A percentile compares a stretch with the other conserved stretches of the same genome.
phyloP scores from a whole-genome alignment of 2,329 filamentous ascomycete species.

The Aaosphaeria pasadenensis region DNA sequence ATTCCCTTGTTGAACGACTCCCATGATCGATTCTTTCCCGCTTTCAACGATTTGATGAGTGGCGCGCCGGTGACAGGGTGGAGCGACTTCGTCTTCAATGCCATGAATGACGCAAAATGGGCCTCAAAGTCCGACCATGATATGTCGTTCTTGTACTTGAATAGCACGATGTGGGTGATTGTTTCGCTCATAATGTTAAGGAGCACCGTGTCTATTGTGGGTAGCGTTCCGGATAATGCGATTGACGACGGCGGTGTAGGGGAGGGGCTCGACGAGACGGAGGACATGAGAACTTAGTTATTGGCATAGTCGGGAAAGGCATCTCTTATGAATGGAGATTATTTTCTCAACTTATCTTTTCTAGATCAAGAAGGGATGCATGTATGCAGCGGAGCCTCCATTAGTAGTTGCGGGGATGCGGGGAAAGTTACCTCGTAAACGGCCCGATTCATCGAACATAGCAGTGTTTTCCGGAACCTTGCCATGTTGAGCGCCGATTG shows the following conservation, averaged over 20 bases:
- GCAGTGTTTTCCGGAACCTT: too few species aligned
- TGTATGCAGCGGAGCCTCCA: too few species aligned
- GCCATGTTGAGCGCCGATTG: too few species aligned
- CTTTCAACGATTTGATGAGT: constrained; percentile 29
- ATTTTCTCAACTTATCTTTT: too few species aligned
- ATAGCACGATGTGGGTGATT: constrained; percentile 35
- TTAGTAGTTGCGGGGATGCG: too few species aligned
- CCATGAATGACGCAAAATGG: constrained; percentile 29
- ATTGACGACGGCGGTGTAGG: background rate
- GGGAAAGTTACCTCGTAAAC: too few species aligned
- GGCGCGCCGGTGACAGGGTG: constrained; percentile 21
- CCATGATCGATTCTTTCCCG: constrained; percentile 34
- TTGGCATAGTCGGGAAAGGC: too few species aligned
- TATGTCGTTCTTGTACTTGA: constrained; percentile 31
- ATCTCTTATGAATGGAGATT: too few species aligned
- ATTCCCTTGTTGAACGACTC: constrained; percentile 30
- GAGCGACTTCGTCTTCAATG: constrained; percentile 22
- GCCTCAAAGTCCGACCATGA: constrained; percentile 28
- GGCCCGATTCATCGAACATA: too few species aligned
- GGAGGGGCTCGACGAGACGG: background rate
- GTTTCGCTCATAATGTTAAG: constrained; percentile 5
- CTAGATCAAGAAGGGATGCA: too few species aligned
- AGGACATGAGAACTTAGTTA: background rate
- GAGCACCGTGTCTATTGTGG: background rate
- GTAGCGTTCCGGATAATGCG: background rate